These are phyloP conservation scores for Trametes pubescens DNA, from an alignment of 1,284 basidiomycete species.

Conservation along the genomic window DNA sequence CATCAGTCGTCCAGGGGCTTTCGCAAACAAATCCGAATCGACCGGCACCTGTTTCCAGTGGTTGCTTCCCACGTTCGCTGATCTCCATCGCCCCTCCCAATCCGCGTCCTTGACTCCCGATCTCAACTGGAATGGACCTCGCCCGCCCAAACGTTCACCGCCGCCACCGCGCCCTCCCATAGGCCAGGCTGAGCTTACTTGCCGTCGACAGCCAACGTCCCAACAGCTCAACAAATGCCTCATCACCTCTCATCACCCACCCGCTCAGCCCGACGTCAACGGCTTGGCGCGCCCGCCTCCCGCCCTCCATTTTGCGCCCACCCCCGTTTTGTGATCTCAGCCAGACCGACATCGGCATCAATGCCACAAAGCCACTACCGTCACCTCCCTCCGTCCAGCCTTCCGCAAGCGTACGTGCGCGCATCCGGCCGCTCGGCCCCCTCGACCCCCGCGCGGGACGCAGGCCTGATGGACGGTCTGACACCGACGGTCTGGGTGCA, in stretches of 20 bases:
- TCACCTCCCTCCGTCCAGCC: conserved; percentile 12
- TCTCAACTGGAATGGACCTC: conserved; percentile 22
- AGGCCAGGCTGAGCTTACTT: neutral
- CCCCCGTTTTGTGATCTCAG: conserved; percentile 14
- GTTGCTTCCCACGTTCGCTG: conserved; percentile 22
- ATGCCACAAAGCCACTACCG: conserved; percentile 31
- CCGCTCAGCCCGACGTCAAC: neutral
- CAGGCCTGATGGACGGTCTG: neutral
- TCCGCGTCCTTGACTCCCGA: conserved; percentile 17
- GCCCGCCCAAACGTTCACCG: conserved; percentile 10
- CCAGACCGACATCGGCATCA: conserved; percentile 12
- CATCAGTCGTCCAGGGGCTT: neutral
- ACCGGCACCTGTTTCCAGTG: neutral
- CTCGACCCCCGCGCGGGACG: neutral
- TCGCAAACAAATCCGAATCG: neutral
- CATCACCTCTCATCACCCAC: too few species aligned
- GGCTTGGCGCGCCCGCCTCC: neutral
- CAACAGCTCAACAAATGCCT: neutral
- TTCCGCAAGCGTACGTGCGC: neutral
- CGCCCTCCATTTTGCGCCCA: conserved; percentile 14
- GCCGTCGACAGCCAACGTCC: neutral
- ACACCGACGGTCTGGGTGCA: neutral
- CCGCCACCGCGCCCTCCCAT: conserved; percentile 5
- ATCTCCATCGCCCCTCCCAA: conserved; percentile 14
- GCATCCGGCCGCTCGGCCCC: neutral